Evolutionary conservation across 176 grass and related monocot species (phyloP).

Genomic region (Tuctoria greenei): DNA sequence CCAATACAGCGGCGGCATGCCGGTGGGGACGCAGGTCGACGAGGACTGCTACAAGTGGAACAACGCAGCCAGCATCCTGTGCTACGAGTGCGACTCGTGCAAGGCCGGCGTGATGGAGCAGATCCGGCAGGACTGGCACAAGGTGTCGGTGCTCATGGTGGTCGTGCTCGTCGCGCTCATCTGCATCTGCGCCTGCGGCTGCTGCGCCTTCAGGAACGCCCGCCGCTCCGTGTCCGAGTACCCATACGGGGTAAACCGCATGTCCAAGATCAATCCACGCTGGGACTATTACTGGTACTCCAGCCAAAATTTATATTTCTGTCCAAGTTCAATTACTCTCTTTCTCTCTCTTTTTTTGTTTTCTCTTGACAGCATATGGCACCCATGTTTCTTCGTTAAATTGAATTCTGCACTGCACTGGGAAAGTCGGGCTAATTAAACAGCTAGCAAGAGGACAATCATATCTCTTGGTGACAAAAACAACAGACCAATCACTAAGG

Average conservation of each 20-base stretch:
- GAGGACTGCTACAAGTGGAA: constrained; percentile 91
- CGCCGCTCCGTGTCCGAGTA: constrained; percentile 55
- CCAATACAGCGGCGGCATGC: constrained; percentile 62
- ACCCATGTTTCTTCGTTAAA: background rate
- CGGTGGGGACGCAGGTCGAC: constrained; percentile 57
- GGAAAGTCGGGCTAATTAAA: background rate
- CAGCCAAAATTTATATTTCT: background rate
- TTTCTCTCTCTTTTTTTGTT: background rate
- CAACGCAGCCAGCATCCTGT: constrained; percentile 72
- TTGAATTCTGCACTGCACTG: background rate
- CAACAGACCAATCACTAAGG: background rate
- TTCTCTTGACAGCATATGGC: background rate
- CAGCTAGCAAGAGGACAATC: background rate
- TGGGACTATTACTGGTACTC: constrained; percentile 97
- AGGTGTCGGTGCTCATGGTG: constrained; percentile 71
- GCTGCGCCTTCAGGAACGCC: constrained; percentile 87
- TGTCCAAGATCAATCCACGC: constrained; percentile 78
- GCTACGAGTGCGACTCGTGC: constrained; percentile 88
- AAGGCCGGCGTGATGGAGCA: constrained; percentile 93
- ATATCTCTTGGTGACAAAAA: background rate
- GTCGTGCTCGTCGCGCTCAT: constrained; percentile 67
- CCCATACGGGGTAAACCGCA: constrained; percentile 82
- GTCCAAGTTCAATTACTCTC: background rate
- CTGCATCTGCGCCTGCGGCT: constrained; percentile 64
- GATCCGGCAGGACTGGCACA: constrained; percentile 87